Evolutionary conservation across 1,139 yeast genomes (phyloP).

Genomic region (Meyerozyma guilliermondii): DNA sequence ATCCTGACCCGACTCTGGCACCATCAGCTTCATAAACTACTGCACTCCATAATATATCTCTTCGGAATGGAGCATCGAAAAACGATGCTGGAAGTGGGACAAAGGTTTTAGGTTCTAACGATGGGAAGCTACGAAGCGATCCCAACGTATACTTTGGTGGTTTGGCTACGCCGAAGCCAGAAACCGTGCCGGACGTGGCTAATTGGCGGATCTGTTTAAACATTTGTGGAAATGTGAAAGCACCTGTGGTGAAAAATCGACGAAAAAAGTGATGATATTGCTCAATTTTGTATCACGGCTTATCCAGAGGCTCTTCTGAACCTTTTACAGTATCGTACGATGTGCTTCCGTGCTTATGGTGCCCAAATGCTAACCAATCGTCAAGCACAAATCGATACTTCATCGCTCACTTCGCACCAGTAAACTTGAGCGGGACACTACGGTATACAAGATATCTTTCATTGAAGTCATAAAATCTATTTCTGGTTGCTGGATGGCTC

Average conservation of each 20-base stretch:
- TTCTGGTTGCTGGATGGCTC: not conserved
- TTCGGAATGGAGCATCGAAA: constrained; percentile 71
- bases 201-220: constrained; percentile 25
- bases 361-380: too few species aligned
- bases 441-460: not conserved
- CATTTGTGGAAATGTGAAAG: constrained; percentile 10
- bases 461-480: not conserved
- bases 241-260: not conserved
- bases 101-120: constrained; percentile 75
- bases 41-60: constrained; percentile 92
- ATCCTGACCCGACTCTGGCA: constrained; percentile 83
- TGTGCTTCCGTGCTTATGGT: not conserved
- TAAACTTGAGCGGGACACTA: not conserved
- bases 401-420: not conserved
- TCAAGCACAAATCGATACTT: too few species aligned
- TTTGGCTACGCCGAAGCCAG: constrained; percentile 21
- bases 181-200: constrained; percentile 24
- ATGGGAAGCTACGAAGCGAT: constrained; percentile 81
- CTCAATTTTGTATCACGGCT: not conserved
- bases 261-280: not conserved
- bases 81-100: constrained; percentile 71
- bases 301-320: not conserved
- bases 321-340: not conserved
- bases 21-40: constrained; percentile 89
- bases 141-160: constrained; percentile 79